These are phyloP conservation scores for Picea engelmannii DNA, from an alignment of 83 land plant genomes.

Conservation along the genomic window DNA sequence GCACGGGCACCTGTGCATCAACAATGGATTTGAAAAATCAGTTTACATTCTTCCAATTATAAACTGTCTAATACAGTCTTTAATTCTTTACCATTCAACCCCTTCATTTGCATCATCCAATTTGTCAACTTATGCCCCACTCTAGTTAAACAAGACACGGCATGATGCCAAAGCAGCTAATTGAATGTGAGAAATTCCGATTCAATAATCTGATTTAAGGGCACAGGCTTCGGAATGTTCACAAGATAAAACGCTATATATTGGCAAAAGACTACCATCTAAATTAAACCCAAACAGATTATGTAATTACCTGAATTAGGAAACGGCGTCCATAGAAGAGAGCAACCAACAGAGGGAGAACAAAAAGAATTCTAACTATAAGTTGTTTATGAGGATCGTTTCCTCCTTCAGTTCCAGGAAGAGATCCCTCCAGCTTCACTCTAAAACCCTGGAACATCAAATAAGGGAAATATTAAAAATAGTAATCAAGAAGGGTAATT, in stretches of 20 bases:
- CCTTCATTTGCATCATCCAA: conserved; percentile 2
- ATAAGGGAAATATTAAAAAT: conserved; percentile 8
- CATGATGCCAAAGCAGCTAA: conserved; percentile 11
- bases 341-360: conserved; percentile 60
- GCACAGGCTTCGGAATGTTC: neutral
- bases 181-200: neutral
- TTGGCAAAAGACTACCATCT: neutral
- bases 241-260: neutral
- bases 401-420: conserved; percentile 95
- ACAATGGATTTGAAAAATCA: neutral
- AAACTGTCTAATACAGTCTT: neutral
- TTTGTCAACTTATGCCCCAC: neutral
- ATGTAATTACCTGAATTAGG: conserved; percentile 6
- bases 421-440: conserved; percentile 56
- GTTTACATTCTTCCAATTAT: neutral
- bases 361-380: conserved; percentile 64
- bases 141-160: neutral
- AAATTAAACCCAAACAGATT: neutral
- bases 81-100: neutral
- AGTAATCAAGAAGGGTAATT: neutral
- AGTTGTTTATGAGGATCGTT: conserved; percentile 60
- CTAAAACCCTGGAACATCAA: conserved; percentile 67
- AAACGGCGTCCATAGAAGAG: conserved; percentile 25
- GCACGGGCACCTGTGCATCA: conserved; percentile 17
- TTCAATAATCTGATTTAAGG: neutral